These are phyloP conservation scores for Inonotus obliquus DNA, from an alignment of 1,284 basidiomycete genomes.

Conservation along the genomic window DNA sequence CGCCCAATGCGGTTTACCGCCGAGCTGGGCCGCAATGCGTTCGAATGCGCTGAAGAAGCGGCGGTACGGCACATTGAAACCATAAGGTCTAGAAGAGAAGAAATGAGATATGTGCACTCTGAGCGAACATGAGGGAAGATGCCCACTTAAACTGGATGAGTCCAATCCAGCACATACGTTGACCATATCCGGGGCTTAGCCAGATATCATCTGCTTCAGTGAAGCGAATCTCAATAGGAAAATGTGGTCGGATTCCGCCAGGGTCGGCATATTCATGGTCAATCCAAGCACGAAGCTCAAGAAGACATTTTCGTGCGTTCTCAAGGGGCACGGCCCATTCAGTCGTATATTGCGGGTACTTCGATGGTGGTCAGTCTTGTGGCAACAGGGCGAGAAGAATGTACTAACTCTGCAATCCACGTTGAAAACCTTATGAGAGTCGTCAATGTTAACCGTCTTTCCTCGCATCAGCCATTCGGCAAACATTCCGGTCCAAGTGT, in stretches of 20 bases:
- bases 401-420: conserved; percentile 72
- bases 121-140: conserved; percentile 7
- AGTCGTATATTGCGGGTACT: conserved; percentile 87
- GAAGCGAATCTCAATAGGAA: conserved; percentile 92
- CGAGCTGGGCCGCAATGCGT: conserved; percentile 63
- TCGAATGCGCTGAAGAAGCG: conserved; percentile 81
- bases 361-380: conserved; percentile 6
- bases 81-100: conserved; percentile 69
- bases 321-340: conserved; percentile 90
- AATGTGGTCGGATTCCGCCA: conserved; percentile 81
- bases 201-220: conserved; percentile 89
- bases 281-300: conserved; percentile 74
- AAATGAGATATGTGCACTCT: conserved; percentile 13
- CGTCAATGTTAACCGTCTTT: conserved; percentile 55
- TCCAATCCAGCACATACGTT: conserved; percentile 91
- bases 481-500: conserved; percentile 49
- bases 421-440: conserved; percentile 78
- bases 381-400: not conserved
- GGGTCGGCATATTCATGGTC: conserved; percentile 62
- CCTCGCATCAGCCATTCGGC: conserved; percentile 57
- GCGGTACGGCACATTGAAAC: conserved; percentile 83
- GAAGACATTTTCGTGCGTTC: conserved; percentile 61
- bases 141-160: conserved; percentile 90
- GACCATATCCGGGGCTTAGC: conserved; percentile 83
- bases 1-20: conserved; percentile 95